These are phyloP conservation scores for Microsporum canis DNA, from an alignment of 2,329 filamentous ascomycete genomes.

Conservation along the genomic window DNA sequence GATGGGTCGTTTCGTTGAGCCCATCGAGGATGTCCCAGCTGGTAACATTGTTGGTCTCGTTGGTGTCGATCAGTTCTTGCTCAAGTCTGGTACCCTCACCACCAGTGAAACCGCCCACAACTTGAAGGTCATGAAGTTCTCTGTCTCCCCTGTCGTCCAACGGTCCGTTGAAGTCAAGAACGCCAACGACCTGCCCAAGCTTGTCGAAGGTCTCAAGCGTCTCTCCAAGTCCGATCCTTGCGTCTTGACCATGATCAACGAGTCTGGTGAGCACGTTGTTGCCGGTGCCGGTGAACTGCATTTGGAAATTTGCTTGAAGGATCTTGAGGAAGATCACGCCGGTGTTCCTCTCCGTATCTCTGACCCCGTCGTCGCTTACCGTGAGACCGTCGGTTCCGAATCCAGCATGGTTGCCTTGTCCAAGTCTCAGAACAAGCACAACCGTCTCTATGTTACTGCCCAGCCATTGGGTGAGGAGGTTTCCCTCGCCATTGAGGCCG, in stretches of 20 bases:
- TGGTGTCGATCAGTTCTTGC: conserved; percentile 99
- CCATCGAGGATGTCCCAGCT: conserved; percentile 96
- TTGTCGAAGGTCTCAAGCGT: conserved; percentile 99
- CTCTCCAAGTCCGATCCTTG: conserved; percentile 99
- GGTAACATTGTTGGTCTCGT: conserved; percentile 99
- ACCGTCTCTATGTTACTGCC: conserved; percentile 95
- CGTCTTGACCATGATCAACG: conserved; percentile 77
- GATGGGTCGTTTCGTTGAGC: conserved; percentile 99
- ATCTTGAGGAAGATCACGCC: conserved; percentile 98
- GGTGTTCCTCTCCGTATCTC: conserved; percentile 96
- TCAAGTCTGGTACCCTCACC: conserved; percentile 99
- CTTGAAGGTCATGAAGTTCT: conserved; percentile 99
- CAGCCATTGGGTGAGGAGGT: conserved; percentile 89
- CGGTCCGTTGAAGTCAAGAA: conserved; percentile 99
- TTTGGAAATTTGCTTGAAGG: conserved; percentile 99
- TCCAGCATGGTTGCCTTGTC: conserved; percentile 95
- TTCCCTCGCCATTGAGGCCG: conserved; percentile 73
- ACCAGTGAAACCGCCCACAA: conserved; percentile 97
- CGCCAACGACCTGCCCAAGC: conserved; percentile 97
- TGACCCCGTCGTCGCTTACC: conserved; percentile 96
- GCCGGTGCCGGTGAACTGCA: conserved; percentile 99
- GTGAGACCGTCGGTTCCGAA: conserved; percentile 77
- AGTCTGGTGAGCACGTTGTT: conserved; percentile 97
- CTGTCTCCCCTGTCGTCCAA: conserved; percentile 95
- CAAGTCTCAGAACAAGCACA: conserved; percentile 99